A percentile compares a stretch with the other conserved stretches of the same genome.
phyloP scores from a whole-genome alignment of 2,329 filamentous ascomycete species.

The Ceratocystiopsis minuta region DNA sequence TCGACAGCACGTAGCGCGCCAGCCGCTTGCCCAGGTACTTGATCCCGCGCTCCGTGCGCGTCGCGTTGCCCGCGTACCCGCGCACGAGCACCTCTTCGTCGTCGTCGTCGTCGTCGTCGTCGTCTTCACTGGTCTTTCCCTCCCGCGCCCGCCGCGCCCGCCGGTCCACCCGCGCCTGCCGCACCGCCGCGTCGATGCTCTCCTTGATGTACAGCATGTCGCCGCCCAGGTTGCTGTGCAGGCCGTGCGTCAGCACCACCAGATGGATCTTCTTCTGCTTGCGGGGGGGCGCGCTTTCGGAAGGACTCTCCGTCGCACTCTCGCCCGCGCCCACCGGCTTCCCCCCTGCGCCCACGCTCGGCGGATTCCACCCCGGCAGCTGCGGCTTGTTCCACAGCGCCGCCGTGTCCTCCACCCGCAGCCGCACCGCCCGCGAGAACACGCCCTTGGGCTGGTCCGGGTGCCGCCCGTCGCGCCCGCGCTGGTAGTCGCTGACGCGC shows the following conservation, averaged over 20 bases:
- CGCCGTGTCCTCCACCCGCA: conserved; percentile 75
- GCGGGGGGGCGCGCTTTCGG: conserved; percentile 9
- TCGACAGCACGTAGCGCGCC: conserved; percentile 72
- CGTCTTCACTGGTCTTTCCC: conserved; percentile 9
- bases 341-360: conserved; percentile 2
- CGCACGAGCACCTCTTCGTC: conserved; percentile 78
- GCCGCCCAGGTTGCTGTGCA: conserved; percentile 88
- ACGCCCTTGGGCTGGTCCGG: conserved; percentile 53
- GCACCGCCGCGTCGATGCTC: conserved; percentile 74
- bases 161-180: conserved; percentile 53
- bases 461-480: conserved; percentile 41
- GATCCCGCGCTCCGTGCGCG: conserved; percentile 82
- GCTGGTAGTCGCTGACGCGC: conserved; percentile 59
- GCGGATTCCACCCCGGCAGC: conserved; percentile 27
- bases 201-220: conserved; percentile 98
- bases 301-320: too few relatives aligned
- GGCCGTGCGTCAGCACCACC: conserved; percentile 79
- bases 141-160: conserved; percentile 39
- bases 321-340: conserved; percentile 2
- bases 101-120: conserved; percentile 31
- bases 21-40: conserved; percentile 92
- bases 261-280: conserved; percentile 71
- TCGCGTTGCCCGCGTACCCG: conserved; percentile 78
- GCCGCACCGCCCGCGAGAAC: conserved; percentile 60
- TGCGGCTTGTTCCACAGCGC: conserved; percentile 85